Percentiles rank a stretch among this genome's conserved stretches.
These are phyloP conservation scores for Trichophyton mentagrophytes DNA, from an alignment of 2,329 filamentous ascomycete genomes.

Conservation along the genomic window DNA sequence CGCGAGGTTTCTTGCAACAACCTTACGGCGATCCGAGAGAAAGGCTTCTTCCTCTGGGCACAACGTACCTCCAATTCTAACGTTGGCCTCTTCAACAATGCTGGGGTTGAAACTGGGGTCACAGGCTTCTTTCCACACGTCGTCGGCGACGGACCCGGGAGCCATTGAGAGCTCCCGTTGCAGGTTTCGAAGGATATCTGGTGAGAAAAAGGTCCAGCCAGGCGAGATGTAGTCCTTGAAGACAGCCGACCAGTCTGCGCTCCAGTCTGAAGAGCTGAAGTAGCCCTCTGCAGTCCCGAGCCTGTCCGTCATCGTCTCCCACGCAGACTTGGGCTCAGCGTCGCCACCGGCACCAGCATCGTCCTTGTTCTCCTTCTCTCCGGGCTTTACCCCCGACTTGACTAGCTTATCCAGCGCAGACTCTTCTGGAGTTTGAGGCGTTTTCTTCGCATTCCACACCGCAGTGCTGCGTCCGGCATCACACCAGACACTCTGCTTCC, in stretches of 20 bases:
- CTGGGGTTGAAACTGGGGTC: slow-evolving; percentile 76
- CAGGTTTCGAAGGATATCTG: slow-evolving; percentile 65
- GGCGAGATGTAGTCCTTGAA: slow-evolving; percentile 64
- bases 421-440: neutral
- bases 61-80: slow-evolving; percentile 68
- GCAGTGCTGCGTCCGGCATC: slow-evolving; percentile 11
- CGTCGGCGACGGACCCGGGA: slow-evolving; percentile 75
- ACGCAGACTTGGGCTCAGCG: slow-evolving; percentile 22
- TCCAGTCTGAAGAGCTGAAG: slow-evolving; percentile 31
- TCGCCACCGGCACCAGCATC: neutral
- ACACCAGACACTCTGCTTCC: slow-evolving; percentile 8
- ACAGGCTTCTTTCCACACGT: slow-evolving; percentile 86
- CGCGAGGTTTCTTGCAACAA: slow-evolving; percentile 61
- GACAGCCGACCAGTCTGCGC: slow-evolving; percentile 35
- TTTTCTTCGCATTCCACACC: slow-evolving; percentile 7
- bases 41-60: slow-evolving; percentile 75
- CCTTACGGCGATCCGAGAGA: slow-evolving; percentile 51
- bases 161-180: slow-evolving; percentile 79
- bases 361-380: neutral
- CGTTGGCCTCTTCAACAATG: slow-evolving; percentile 65
- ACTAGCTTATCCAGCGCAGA: neutral
- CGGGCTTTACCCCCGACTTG: neutral
- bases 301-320: slow-evolving; percentile 40
- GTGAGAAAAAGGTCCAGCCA: slow-evolving; percentile 66
- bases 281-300: slow-evolving; percentile 30